phyloP scores from a whole-genome alignment of 139 green algal species.

The Chlorella sp. region DNA sequence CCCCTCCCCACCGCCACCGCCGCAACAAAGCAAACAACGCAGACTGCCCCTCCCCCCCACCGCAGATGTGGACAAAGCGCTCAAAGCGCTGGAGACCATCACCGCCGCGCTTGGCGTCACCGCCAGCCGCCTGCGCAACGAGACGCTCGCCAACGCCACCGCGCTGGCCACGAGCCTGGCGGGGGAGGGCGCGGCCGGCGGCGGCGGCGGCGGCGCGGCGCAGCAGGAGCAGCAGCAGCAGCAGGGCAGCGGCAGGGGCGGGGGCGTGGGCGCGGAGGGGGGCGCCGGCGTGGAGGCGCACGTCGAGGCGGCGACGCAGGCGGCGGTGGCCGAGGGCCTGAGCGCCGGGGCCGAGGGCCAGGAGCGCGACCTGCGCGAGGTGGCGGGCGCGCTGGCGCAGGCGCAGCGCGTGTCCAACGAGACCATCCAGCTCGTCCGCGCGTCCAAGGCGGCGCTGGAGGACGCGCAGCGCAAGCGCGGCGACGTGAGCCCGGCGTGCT shows the following conservation, averaged over 20 bases:
- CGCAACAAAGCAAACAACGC: no score
- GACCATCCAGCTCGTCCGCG: conserved; percentile 12
- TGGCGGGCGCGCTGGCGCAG: conserved; percentile 13
- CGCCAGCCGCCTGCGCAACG: conserved; percentile 29
- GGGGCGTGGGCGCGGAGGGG: background rate
- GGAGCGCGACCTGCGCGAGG: background rate
- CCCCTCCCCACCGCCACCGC: no score
- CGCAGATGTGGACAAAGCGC: conserved; percentile 26
- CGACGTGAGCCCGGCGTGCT: background rate
- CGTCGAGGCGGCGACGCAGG: conserved; percentile 1
- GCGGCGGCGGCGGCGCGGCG: background rate
- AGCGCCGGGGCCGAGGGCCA: background rate
- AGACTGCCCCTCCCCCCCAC: no score
- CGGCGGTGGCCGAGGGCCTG: conserved; percentile 7
- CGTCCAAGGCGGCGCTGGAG: conserved; percentile 27
- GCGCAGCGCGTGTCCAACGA: conserved; percentile 11
- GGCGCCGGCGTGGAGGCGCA: background rate
- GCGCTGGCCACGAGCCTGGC: background rate
- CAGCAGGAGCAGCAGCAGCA: background rate
- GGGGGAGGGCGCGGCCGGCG: background rate
- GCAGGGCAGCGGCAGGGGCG: conserved; percentile 4
- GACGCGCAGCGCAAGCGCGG: no score
- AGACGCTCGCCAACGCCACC: conserved; percentile 2
- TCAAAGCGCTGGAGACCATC: conserved; percentile 30
- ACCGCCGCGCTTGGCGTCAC: conserved; percentile 24